Evolutionary conservation across 2,329 filamentous ascomycete species (phyloP), one percentile per base, ranked within the genome.

Genomic region (Nigrograna mackinnonii): DNA sequence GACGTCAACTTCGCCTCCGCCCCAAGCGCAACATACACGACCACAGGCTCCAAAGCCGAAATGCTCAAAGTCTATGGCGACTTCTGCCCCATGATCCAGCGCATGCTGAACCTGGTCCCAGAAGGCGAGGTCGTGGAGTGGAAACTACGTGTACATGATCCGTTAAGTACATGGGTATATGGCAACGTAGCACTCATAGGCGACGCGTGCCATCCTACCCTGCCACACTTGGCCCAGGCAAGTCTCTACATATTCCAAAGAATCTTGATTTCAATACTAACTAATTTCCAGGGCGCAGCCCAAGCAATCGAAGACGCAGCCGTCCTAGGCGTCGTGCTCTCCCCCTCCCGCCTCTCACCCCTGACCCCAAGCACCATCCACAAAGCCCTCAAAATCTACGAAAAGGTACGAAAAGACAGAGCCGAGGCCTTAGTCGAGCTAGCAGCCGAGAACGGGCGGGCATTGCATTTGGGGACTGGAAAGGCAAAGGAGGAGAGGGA

Each of bases 61-160:
- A 85, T 87, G 81, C 57, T 85, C 49, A 60, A 73, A 1, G 77
- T 83, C 0, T 87, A 79, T 55, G 62, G 62, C 2, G 79, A 80
- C 43, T 87, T 84, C 59, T 83, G 79, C 43, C 82, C 82, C 1
- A 75, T 78, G 58, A 75, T 86, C 2, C 77, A 78, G 46, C 73
- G 76, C 17, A 79, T 86, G 77, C 70, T 86, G 12, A 70, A 82
- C 46, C 69, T 82, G 13, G 82, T 85, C 0, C 81, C 81, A 0
- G 78, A 82, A 34, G 82, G 82, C n/a, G 81, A 83, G 49, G 77
- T 87, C 4, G 80, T 82, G 50, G 83, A 87, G 60, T 87, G 84
- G 80, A 83, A 82, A 50, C 67, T 87, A 33, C 71, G 81, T 19
- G 78, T 82, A 4, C 82, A 86, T 56, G 75, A 79, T 26, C 82